Evolutionary conservation across 345 rosid species (phyloP).

Genomic region (Moricandia moricandioides): DNA sequence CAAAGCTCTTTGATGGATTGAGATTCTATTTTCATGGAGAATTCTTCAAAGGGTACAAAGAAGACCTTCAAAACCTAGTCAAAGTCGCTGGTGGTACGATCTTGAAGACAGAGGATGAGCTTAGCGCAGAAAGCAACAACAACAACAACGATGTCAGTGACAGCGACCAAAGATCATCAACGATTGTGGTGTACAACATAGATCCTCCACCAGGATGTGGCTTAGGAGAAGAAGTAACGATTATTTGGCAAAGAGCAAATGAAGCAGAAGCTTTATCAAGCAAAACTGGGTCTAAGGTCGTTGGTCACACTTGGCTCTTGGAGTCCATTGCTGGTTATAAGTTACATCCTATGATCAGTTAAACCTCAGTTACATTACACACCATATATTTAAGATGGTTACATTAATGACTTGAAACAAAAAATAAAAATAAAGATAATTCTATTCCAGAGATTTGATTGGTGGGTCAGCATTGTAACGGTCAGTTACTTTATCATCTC

Average conservation of each 20-base stretch:
- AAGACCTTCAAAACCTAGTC: slow-evolving; percentile 64
- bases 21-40: slow-evolving; percentile 61
- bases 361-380: background rate
- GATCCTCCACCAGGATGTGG: slow-evolving; percentile 59
- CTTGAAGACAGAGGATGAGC: slow-evolving; percentile 43
- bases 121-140: slow-evolving; percentile 19
- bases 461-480: slow-evolving; percentile 47
- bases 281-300: slow-evolving; percentile 45
- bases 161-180: slow-evolving; percentile 11
- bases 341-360: background rate
- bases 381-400: background rate
- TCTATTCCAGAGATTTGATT: background rate
- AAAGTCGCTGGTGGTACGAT: slow-evolving; percentile 63
- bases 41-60: slow-evolving; percentile 54
- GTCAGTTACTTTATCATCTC: slow-evolving; percentile 44
- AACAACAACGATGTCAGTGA: slow-evolving; percentile 3
- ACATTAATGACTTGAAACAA: slow-evolving; percentile 9
- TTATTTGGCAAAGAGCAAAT: slow-evolving; percentile 63
- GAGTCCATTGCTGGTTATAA: slow-evolving; percentile 53
- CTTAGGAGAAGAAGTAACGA: slow-evolving; percentile 67
- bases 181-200: slow-evolving; percentile 60
- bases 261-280: slow-evolving; percentile 67
- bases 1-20: slow-evolving; percentile 67
- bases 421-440: no score
- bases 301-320: slow-evolving; percentile 74